A percentile compares a stretch with the other conserved stretches of the same genome.
phyloP scores from a whole-genome alignment of 2,329 filamentous ascomycete species.

The Periconia sp. region DNA sequence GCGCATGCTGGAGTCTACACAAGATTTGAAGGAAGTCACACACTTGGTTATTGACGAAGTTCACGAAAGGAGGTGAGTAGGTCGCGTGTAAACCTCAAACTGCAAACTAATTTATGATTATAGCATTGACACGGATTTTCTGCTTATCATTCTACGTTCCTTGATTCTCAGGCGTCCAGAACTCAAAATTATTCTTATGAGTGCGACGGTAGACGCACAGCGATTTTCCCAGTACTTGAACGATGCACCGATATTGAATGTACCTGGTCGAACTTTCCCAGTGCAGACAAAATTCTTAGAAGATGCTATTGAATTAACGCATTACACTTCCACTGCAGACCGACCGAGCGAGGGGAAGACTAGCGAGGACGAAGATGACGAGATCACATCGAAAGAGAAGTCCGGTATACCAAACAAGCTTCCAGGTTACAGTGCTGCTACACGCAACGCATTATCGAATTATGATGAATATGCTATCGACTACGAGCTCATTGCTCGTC shows the following conservation, averaged over 20 bases:
- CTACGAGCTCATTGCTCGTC: slow-evolving; percentile 78
- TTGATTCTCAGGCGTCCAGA: slow-evolving; percentile 75
- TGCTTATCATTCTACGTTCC: slow-evolving; percentile 87
- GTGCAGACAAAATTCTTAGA: slow-evolving; percentile 87
- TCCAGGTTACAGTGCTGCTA: slow-evolving; percentile 73
- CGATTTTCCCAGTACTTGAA: slow-evolving; percentile 87
- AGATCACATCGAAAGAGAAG: slow-evolving; percentile 46
- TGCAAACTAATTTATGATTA: slow-evolving; percentile 14
- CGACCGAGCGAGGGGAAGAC: slow-evolving; percentile 57
- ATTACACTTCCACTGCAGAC: slow-evolving; percentile 56
- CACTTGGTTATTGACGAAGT: slow-evolving; percentile 97
- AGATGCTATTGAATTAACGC: slow-evolving; percentile 86
- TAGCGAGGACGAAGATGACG: slow-evolving; percentile 50
- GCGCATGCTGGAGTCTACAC: slow-evolving; percentile 90
- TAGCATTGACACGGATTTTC: slow-evolving; percentile 91
- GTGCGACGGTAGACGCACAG: slow-evolving; percentile 90
- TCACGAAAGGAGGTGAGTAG: slow-evolving; percentile 70
- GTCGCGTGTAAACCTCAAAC: neutral
- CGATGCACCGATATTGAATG: slow-evolving; percentile 81
- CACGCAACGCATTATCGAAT: slow-evolving; percentile 70
- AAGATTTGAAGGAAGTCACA: slow-evolving; percentile 84
- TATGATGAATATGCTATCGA: slow-evolving; percentile 93
- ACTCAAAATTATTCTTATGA: slow-evolving; percentile 94
- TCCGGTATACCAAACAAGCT: slow-evolving; percentile 66
- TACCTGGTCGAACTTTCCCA: slow-evolving; percentile 91